Evolutionary conservation across 805 yeast species (phyloP).

Genomic region (Candida sanyiensis): DNA sequence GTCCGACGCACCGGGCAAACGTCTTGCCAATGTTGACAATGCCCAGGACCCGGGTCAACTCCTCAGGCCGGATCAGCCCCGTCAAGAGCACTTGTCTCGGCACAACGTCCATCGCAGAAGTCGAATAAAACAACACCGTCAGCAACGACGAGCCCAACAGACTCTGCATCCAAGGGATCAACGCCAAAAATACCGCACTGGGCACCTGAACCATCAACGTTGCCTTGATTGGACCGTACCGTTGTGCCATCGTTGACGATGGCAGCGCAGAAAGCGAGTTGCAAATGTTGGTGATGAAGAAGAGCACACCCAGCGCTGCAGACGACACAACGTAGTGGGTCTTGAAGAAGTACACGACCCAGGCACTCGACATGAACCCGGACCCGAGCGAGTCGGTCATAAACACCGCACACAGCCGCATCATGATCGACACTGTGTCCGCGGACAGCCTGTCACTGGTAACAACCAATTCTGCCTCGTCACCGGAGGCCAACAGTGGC

Average conservation of each 20-base stretch:
- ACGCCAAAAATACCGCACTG: constrained; percentile 57
- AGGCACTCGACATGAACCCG: constrained; percentile 84
- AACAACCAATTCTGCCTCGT: constrained; percentile 3
- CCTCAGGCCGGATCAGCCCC: constrained; percentile 53
- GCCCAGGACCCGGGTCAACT: constrained; percentile 76
- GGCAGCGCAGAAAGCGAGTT: constrained; percentile 71
- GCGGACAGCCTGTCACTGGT: constrained; percentile 28
- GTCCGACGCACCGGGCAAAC: constrained; percentile 78
- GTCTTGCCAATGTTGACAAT: constrained; percentile 83
- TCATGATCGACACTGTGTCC: constrained; percentile 38
- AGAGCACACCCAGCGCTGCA: constrained; percentile 56
- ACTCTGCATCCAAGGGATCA: constrained; percentile 41
- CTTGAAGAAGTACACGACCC: constrained; percentile 81
- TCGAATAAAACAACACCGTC: constrained; percentile 51
- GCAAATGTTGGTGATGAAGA: constrained; percentile 55
- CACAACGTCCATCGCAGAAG: constrained; percentile 84
- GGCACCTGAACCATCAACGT: constrained; percentile 73
- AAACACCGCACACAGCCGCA: constrained; percentile 52
- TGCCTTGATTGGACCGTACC: constrained; percentile 74
- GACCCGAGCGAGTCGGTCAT: constrained; percentile 84
- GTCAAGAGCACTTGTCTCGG: constrained; percentile 82
- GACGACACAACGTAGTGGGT: constrained; percentile 49
- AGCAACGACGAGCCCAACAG: constrained; percentile 42
- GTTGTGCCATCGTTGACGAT: constrained; percentile 62
- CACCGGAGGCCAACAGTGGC: constrained; percentile 18